Evolutionary conservation across 1,284 basidiomycete species (phyloP), one percentile per base, ranked within the genome.

Genomic region (Cryptococcus sp.): DNA sequence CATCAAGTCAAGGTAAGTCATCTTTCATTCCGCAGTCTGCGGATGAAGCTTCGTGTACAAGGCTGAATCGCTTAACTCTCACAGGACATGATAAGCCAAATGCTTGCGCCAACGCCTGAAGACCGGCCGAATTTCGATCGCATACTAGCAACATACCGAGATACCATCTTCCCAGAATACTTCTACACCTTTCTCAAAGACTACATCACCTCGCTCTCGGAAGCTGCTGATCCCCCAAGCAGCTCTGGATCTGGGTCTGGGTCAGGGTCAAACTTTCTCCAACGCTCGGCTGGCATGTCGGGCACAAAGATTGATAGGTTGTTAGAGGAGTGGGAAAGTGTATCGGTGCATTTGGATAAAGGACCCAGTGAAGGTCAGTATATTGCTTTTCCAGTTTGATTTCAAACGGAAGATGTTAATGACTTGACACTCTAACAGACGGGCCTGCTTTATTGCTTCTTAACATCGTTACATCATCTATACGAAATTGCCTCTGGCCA

Each of bases 181-280:
- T 97, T 99, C 75, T 96, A 96, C 77, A 89, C 91, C 5, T 97
- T 95, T 77, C 82, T 99, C 20, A 90, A 95, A 75, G 90, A 90
- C 63, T 97, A 96, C 66, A 84, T 91, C 49, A 84, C 87, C 0
- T 87, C 91, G 2, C 82, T 89, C 1, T 84, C 87, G 59, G 88
- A 90, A 80, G 85, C 87, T 16, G 58, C 57, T 0, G 62, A 66
- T 35, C 30, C 30, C 10, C 30, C 30, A 35, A 35, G 30, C 30
- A 8, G 30, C 8, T 35, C 30, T 35, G 30, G 39, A 50, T 43
- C n/a, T 40, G 41, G 43, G 43, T 53, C 55, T 3, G 52, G 39
- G 22, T 7, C 52, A 0, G 63, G 61, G 5, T 30, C 52, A 16
- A 56, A 54, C 20, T 75, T 73, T 51, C 48, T 73, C 4, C 65